Base-by-base conservation (phyloP, 371 early-diverging fungal genomes). In the Umbelopsis sp. region DNA sequence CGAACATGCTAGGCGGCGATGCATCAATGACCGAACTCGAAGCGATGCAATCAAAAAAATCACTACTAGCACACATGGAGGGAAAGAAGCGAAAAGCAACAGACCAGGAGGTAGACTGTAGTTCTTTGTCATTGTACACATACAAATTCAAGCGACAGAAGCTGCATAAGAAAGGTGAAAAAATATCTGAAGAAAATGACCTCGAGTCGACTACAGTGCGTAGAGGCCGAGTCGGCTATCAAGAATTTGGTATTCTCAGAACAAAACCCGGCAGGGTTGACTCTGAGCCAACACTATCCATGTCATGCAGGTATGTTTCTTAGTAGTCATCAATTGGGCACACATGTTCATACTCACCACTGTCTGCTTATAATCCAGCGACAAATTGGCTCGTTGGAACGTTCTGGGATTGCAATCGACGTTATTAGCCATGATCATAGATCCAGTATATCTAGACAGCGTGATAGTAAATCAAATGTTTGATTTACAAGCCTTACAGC, bases 351-450 rank as follows among this genome's bases (percentile, higher is more conserved):
- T 44, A 63, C 44, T 63, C 14, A 65, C 24, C 10, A 50, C 25
- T 22, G 10, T 14, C 16, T 48, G n/a, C 20, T 48, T n/a, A 22
- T 22, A 12, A 5, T n/a, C 11, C 68, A 91, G 93, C 72, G 96
- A 96, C 79, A 96, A 96, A 75, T 79, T 96, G 8, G 93, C 94
- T 4, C 87, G 88, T 32, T 96, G 96, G 96, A 90, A 88, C 69
- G 86, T 91, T 20, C 76, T 94, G 25, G 96, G 95, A 0, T 70
- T 93, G 5, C 87, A 88, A 50, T 93, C 93, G 10, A 86, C 89
- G 6, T 65, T 94, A 16, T 74, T 96, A 3, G 79, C 87, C 1
- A 48, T 69, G 20, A 45, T 87, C 3, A 75, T 86, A 18, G 69
- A 77, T 18, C 94, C 96, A 0, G 74, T 96, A n/a, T 92, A 91